Evolutionary conservation across 371 early-diverging fungal genomes (phyloP), one percentile per base, ranked within the genome.

Genomic region (Mortierella sp.): DNA sequence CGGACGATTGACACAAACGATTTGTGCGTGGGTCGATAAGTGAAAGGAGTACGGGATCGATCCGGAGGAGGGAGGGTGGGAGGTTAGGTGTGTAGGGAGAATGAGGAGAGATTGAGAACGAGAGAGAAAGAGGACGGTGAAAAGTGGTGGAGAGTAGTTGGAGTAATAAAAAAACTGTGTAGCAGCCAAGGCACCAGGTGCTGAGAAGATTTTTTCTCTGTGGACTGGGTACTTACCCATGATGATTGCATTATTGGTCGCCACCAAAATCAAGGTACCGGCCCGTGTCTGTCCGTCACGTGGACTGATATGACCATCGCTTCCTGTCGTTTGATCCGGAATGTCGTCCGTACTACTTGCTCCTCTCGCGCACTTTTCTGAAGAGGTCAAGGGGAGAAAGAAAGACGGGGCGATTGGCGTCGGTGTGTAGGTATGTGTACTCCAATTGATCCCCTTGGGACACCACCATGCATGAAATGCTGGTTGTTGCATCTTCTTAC

Each of bases 1-100:
- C 2, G 85, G 85, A 68, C 71, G 77, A 24, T 56, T 85, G 65
- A 85, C 85, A 0, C 81, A 81, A 29, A 76, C 74, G 68, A 85
- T 85, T 48, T 49, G 49, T 21, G 81, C 85, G 3, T 85, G 85
- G 85, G 79, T 85, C 29, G 81, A 80, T 16, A 80, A 80, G 68
- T 80, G 81, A 80, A 48, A 60, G 65, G 76, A 16, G 38, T 14
- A 24, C n/a, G n/a, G 32, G n/a, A n/a, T 56, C 43, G 72, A 38
- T 41, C 1, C 3, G 54, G 65, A 5, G 29, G 5, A 1, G 55
- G 24, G 35, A 29, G 55, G 10, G 32, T 21, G 4, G 14, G 60
- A 51, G 21, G 51, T 21, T 48, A 48, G 32, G 43, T 41, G 1
- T 41, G 41, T 41, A 60, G 29, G 32, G 16, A 63, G 35, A 38